Evolutionary conservation across 805 yeast genomes (phyloP).

Genomic region (Sungouiozyma intestinalis): DNA sequence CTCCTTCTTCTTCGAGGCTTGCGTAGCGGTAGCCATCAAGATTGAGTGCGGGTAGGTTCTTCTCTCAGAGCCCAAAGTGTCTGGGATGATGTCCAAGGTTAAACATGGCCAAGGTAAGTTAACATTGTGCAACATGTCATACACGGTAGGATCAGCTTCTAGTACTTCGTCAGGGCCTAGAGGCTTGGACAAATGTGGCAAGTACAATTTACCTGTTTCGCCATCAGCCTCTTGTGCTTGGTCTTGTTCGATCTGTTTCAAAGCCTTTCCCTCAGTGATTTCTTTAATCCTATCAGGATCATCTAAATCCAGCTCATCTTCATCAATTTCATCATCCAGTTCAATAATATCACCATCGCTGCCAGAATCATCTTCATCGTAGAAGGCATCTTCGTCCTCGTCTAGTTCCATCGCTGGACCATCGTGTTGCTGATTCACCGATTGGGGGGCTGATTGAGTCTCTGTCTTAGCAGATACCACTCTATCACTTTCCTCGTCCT

Average conservation of each 20-base stretch:
- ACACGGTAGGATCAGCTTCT: constrained; percentile 93
- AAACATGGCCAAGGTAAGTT: constrained; percentile 96
- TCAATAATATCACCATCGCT: constrained; percentile 86
- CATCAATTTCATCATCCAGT: constrained; percentile 52
- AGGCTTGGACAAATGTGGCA: constrained; percentile 84
- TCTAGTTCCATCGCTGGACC: constrained; percentile 52
- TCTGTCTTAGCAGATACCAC: constrained; percentile 33
- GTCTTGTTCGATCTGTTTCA: constrained; percentile 31
- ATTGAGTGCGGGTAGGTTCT: constrained; percentile 81
- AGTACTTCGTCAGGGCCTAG: constrained; percentile 91
- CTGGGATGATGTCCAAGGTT: constrained; percentile 83
- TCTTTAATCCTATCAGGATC: constrained; percentile 28
- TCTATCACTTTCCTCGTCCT: constrained; percentile 33
- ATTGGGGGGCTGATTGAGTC: constrained; percentile 14
- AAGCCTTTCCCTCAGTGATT: constrained; percentile 28
- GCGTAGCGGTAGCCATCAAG: constrained; percentile 85
- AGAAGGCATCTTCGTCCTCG: constrained; percentile 62
- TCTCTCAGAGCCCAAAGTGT: constrained; percentile 77
- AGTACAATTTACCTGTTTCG: constrained; percentile 42
- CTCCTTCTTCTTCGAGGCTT: constrained; percentile 77
- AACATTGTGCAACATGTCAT: constrained; percentile 91
- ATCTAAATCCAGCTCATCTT: constrained; percentile 26
- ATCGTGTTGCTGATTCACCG: constrained; percentile 25
- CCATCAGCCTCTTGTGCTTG: constrained; percentile 27
- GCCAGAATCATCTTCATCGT: constrained; percentile 73